Evolutionary conservation across 352 stramenopile genomes (phyloP), one percentile per base, ranked within the genome.

Genomic region (Phytophthora aleatoria): DNA sequence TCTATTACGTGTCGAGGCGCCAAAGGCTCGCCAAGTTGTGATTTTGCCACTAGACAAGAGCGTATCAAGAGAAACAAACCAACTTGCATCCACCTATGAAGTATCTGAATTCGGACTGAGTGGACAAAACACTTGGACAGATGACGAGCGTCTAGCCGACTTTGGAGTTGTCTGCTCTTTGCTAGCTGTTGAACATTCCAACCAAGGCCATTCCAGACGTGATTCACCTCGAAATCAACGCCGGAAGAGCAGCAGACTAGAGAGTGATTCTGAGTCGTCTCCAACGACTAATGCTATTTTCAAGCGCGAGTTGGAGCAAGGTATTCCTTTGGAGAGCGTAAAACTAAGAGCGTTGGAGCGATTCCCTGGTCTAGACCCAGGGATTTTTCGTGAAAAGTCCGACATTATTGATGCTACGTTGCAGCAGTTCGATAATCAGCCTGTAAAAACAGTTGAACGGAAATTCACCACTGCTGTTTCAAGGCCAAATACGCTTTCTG

Each of bases 251-350:
- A 71, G 57, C 41, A 44, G 57, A 28, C 9, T 67, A 26, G 57
- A 66, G 50, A 67, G 38, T 41, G 56, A 65, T 16, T 9, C 16
- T 49, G n/a, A 27, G 9, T 13, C 47, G 5, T 45, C 44, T 20
- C 63, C 66, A 35, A 39, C 64, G 9, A 62, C 50, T 20, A 15
- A 43, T 48, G 33, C 43, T 36, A 66, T 59, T 24, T 89, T 77
- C 44, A 76, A 69, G 31, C 76, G 71, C 8, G 75, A 85, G 15
- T 24, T 86, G 2, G 74, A 85, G 12, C 80, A 86, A 54, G 80
- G 77, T 2, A 58, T 89, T 9, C 80, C 80, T 0, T 16, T 81
- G n/a, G 80, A 87, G 47, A 87, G 77, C 35, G 81, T 84, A 5
- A 83, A 87, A 50, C 30, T 85, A 9, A 68, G 77, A 9, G 74